Evolutionary conservation across 768 basidiomycete species (phyloP), one percentile per base, ranked within the genome.

Genomic region (Suillus placidus): DNA sequence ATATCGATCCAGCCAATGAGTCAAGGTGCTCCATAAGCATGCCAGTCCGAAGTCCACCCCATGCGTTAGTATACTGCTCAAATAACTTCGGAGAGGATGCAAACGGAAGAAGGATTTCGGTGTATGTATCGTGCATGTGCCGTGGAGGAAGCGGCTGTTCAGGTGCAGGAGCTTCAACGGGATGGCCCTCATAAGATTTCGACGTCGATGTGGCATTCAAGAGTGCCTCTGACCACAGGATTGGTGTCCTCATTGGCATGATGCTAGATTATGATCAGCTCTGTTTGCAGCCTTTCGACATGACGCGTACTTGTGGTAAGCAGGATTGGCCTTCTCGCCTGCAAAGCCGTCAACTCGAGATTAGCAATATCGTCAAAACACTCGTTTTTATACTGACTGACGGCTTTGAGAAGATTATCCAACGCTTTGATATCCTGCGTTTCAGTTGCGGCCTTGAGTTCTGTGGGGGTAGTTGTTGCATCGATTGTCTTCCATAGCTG

Each of bases 21-120:
- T 95, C 93, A 40, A 94, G 81, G 72, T 93, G 89, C 76, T 91
- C 88, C 87, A 92, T 88, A 34, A 92, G 78, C 79, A 86, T 87
- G 51, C 91, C 90, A 2, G 82, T 90, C 49, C 90, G 84, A 67
- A 92, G 87, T 20, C 89, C 88, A 20, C 91, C 91, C 32, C 82
- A 81, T 0, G 88, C 88, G 71, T 91, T 92, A 8, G 85, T 88
- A 70, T 91, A 91, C 66, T 86, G 82, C 69, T 92, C 91, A 30
- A 90, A 78, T 14, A 89, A 76, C 62, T 83, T 75, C 0, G 86
- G 81, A 18, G 84, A 83, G 1, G 87, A 87, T 1, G 81, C 82
- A 72, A 92, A 92, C 1, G 88, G 88, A 23, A 92, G 82, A 9
- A 83, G 69, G 6, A 89, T 73, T 72, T 91, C 88, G 43, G 87